Base-by-base conservation (phyloP, 1,284 basidiomycete genomes). In the Uromyces viciae-fabae region DNA sequence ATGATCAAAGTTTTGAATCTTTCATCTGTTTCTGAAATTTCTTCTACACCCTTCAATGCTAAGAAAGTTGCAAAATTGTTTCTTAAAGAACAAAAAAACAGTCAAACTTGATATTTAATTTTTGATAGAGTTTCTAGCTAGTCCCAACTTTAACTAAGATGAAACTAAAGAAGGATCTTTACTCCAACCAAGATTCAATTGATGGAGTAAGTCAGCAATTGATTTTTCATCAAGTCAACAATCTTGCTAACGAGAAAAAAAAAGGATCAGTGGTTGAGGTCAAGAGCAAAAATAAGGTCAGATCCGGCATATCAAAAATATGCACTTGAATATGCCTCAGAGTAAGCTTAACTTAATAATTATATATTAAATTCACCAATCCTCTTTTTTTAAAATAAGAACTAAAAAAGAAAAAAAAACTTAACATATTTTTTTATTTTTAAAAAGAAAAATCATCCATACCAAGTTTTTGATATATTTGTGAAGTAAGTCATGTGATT, bases 11-110 rank as follows among this genome's bases (percentile, higher is more conserved):
- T 46, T 46, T 28, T 58, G 54, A n/a, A 52, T n/a, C 31, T 5
- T 38, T 3, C 31, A 75, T 38, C 72, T 54, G 15, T 75, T 75
- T n/a, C 7, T 75, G 2, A 42, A 62, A n/a, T 19, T 75, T 8
- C 60, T 52, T n/a, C 43, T 75, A 25, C 72, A 75, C 25, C 72
- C 72, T 2, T 60, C 72, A 19, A 38, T 75, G 56, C 28, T 14
- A 40, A 25, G 5, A 0, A 31, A 43, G n/a, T 33, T 73, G 1
- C 2, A 17, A 4, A 28, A 40, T 15, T 36, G n/a, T 2, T 25
- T 60, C 8, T 22, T 38, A 5, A 36, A 5, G n/a, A 38, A 75
- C 25, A n/a, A 28, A 9, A 14, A n/a, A 9, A 3, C n/a, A 9
- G 22, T 11, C 9, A 22, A 25, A 4, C 14, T 42, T n/a, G 36